Evolutionary conservation across 495 filamentous ascomycete genomes (phyloP).

Genomic region (Neurospora africana): DNA sequence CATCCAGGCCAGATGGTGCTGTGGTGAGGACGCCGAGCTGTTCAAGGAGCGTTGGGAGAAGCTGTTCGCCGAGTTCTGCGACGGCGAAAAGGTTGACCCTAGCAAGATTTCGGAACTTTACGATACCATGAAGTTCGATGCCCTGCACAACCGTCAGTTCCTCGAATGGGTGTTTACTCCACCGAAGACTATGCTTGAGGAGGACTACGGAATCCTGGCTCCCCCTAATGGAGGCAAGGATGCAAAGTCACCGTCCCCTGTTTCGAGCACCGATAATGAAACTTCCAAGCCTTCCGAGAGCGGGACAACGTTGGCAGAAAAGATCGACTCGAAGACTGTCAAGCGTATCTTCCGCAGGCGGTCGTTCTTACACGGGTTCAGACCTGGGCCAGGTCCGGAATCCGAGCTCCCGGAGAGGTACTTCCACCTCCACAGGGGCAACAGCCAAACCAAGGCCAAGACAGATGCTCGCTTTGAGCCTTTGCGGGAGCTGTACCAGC

Average conservation of each 20-base stretch:
- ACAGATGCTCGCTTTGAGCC: constrained; percentile 76
- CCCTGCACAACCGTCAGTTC: constrained; percentile 90
- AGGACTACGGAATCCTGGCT: constrained; percentile 39
- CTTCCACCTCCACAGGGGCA: constrained; percentile 77
- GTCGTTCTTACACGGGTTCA: constrained; percentile 36
- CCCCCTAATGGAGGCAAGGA: constrained; percentile 24
- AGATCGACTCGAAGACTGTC: constrained; percentile 26
- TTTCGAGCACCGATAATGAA: constrained; percentile 1
- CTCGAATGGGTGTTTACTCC: constrained; percentile 98
- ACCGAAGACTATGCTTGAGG: constrained; percentile 52
- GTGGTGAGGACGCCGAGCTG: constrained; percentile 85
- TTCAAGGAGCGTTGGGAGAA: constrained; percentile 99
- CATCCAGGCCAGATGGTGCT: constrained; percentile 91
- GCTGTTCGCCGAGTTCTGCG: constrained; percentile 90
- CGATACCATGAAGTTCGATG: constrained; percentile 99
- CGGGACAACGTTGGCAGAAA: constrained; percentile 17
- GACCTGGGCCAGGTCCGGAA: constrained; percentile 25
- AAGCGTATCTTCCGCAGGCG: constrained; percentile 42
- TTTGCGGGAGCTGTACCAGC: constrained; percentile 79
- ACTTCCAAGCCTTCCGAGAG: constrained; percentile 24
- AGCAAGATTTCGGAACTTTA: constrained; percentile 97
- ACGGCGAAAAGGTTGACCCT: constrained; percentile 93
- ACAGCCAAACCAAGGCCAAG: constrained; percentile 67
- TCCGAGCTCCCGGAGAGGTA: constrained; percentile 54
- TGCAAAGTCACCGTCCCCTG: constrained; percentile 15